phyloP scores from a whole-genome alignment of 129 eudicot species.

The Pulicaria dysenterica region DNA sequence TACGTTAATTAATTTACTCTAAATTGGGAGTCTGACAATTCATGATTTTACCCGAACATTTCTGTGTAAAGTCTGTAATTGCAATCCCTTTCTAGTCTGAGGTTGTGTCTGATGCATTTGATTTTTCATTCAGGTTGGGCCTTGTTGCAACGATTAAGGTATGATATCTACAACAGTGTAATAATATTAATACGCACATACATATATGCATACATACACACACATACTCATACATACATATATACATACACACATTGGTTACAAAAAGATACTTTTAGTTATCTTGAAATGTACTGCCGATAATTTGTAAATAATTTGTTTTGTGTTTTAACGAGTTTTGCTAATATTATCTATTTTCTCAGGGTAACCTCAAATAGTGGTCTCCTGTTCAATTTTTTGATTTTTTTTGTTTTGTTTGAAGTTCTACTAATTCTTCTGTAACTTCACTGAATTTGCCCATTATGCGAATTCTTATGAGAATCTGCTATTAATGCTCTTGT shows the following conservation, averaged over 20 bases:
- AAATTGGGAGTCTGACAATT: not conserved
- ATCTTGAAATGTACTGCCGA: too few species aligned
- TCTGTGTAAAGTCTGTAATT: not conserved
- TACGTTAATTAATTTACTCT: not conserved
- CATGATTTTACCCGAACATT: not conserved
- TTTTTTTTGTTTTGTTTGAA: not conserved
- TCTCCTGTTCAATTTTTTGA: not conserved
- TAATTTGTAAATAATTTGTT: not conserved
- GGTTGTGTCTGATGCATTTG: conserved; percentile 28
- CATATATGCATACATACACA: too few species aligned
- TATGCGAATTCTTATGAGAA: not conserved
- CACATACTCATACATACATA: not conserved
- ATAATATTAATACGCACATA: not conserved
- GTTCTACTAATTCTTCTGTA: not conserved
- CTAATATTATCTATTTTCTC: not conserved
- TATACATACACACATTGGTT: conserved; percentile 9
- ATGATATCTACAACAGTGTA: conserved; percentile 23
- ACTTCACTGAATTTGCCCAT: not conserved
- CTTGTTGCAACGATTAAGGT: conserved; percentile 95
- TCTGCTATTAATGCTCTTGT: not conserved
- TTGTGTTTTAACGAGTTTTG: not conserved
- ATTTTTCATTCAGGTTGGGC: conserved; percentile 61
- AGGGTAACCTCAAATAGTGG: not conserved
- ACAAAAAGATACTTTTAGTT: not conserved
- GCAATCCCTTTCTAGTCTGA: not conserved